These are phyloP conservation scores for Fusarium xylarioides DNA, from an alignment of 2,329 filamentous ascomycete genomes.

Conservation along the genomic window DNA sequence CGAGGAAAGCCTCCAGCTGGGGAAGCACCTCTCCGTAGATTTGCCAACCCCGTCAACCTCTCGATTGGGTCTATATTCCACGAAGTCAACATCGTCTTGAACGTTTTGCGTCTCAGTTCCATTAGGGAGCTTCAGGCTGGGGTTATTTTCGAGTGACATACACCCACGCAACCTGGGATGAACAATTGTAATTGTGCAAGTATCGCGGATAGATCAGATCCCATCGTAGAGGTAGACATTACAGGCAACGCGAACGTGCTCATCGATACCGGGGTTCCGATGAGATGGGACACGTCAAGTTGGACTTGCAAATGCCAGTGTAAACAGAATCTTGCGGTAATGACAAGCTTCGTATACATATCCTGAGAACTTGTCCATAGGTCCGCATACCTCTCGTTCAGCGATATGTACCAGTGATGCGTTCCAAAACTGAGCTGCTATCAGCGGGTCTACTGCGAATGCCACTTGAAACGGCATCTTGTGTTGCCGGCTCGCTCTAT, in stretches of 20 bases:
- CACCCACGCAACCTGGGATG: not conserved
- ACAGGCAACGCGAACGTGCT: not conserved
- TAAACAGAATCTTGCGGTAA: too few relatives aligned
- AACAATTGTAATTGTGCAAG: not conserved
- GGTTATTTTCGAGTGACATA: not conserved
- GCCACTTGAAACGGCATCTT: not conserved
- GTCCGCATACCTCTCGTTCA: too few relatives aligned
- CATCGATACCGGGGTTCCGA: not conserved
- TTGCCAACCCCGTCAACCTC: not conserved
- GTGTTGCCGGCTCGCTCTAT: not conserved
- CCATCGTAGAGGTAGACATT: not conserved
- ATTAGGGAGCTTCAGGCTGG: not conserved
- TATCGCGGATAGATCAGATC: accelerated
- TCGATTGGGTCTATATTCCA: not conserved
- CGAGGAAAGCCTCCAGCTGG: not conserved
- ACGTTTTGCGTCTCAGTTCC: not conserved
- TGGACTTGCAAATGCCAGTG: too few relatives aligned
- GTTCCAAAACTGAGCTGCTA: not conserved
- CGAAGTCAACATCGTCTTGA: not conserved
- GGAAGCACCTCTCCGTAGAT: not conserved
- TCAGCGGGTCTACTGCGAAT: not conserved
- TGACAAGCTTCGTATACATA: not conserved
- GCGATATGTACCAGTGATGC: not conserved
- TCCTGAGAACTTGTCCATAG: not conserved
- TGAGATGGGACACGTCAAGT: not conserved